phyloP scores from a whole-genome alignment of 768 basidiomycete species.

The Auriculariales sp. region DNA sequence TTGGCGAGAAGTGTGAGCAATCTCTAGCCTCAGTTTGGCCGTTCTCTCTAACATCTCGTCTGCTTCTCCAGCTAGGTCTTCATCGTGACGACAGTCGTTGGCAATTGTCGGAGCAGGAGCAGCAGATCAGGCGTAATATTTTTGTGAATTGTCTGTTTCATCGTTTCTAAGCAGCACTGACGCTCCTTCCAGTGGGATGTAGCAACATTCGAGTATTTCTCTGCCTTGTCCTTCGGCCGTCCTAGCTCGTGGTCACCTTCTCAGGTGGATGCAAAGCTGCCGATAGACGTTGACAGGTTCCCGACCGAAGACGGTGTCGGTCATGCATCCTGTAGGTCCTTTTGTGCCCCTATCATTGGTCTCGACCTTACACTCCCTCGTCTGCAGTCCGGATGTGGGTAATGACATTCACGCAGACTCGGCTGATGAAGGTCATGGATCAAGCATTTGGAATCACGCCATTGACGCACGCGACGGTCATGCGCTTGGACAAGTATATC shows the following conservation, averaged over 20 bases:
- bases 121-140: background rate
- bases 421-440: slow-evolving; percentile 47
- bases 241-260: slow-evolving; percentile 54
- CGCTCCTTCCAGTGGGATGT: background rate
- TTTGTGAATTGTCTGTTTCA: background rate
- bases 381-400: slow-evolving; percentile 52
- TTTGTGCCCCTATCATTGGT: slow-evolving; percentile 12
- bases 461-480: slow-evolving; percentile 51
- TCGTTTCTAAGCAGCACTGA: background rate
- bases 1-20: background rate
- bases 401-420: slow-evolving; percentile 54
- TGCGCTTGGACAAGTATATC: slow-evolving; percentile 33
- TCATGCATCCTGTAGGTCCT: slow-evolving; percentile 33
- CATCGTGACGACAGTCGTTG: background rate
- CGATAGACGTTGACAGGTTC: slow-evolving; percentile 31
- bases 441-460: slow-evolving; percentile 59
- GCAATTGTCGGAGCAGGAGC: background rate
- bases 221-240: slow-evolving; percentile 42
- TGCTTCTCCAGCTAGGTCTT: background rate
- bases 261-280: slow-evolving; percentile 54
- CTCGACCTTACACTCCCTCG: slow-evolving; percentile 33
- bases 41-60: background rate
- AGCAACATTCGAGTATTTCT: background rate
- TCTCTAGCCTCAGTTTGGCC: background rate
- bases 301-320: slow-evolving; percentile 28